Evolutionary conservation across 2,329 filamentous ascomycete species (phyloP), one percentile per base, ranked within the genome.

Genomic region (Epichloe brachyelytri): DNA sequence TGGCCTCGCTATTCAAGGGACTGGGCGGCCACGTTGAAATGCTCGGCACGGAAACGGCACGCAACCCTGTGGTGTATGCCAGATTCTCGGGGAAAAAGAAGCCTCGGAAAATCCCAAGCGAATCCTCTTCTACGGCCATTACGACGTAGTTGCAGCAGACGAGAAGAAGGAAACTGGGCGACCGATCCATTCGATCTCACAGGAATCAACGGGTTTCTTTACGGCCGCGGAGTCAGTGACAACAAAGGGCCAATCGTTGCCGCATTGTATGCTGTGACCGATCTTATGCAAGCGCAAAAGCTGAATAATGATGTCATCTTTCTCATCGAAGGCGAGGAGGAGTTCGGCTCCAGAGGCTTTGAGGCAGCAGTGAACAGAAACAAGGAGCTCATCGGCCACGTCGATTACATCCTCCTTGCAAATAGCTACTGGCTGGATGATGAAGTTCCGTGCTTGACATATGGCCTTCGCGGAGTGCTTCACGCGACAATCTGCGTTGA

Each of bases 351-450:
- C 1, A 79, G 89, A 30, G 91, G 93, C 0, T 97, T 98, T 62
- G 83, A 87, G 56, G 81, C 91, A 58, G 86, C 88, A 0, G 83
- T 98, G 15, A 79, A 77, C 57, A 78, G 80, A 55, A 82, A 93
- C 67, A 95, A 95, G 65, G 76, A 83, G 14, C 76, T 88, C 22
- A 95, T 98, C 58, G 93, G 93, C 1, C 76, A 87, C 10, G 82
- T 98, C 2, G 91, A 98, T 67, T 97, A 93, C 74, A 93, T 98
- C 51, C 72, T 98, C 34, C 73, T 98, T 38, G 91, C 93, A 20
- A 98, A 98, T 72, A 96, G 90, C 68, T 98, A 98, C 72, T 98
- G 93, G 93, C 76, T 98, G 1, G 89, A 97, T 62, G 91, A 98
- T 62, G 85, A 94, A 57, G 89, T 94, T 2, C 93, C 93, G 0